phyloP scores from a whole-genome alignment of 2,329 filamentous ascomycete species.

The Fusarium poae region DNA sequence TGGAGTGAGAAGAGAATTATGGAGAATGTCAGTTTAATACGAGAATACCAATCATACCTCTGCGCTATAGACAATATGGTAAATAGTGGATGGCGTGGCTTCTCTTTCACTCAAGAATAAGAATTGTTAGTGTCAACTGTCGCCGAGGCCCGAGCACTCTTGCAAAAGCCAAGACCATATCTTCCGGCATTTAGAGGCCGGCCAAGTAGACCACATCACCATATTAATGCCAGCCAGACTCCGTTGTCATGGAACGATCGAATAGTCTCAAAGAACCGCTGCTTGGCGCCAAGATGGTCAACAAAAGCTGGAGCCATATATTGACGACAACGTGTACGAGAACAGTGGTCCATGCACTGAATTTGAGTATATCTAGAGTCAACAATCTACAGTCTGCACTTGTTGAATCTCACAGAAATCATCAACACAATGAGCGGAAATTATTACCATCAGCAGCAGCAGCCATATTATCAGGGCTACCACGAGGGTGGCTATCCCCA shows the following conservation, averaged over 20 bases:
- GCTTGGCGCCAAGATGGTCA: slow-evolving; percentile 5
- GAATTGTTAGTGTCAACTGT: neutral
- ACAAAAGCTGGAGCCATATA: neutral
- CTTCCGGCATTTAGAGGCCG: slow-evolving; percentile 1
- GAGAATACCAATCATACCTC: neutral
- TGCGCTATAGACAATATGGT: neutral
- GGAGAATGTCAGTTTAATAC: neutral
- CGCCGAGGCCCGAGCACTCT: neutral
- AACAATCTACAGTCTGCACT: too few species aligned
- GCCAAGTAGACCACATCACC: neutral
- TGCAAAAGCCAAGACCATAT: neutral
- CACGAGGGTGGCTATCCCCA: neutral
- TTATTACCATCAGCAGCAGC: neutral
- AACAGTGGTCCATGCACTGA: neutral
- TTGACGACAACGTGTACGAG: slow-evolving; percentile 1
- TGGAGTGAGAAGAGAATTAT: neutral
- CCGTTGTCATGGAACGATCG: too few species aligned
- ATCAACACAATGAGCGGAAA: neutral
- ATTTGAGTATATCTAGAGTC: neutral
- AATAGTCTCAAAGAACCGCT: neutral
- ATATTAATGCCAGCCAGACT: neutral
- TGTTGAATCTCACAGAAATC: neutral
- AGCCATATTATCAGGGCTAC: neutral
- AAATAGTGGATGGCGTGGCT: neutral
- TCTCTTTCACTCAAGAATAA: neutral